Conservation (phyloP, 352 stramenopile species). For the Pelagophyceae sp. region DNA sequence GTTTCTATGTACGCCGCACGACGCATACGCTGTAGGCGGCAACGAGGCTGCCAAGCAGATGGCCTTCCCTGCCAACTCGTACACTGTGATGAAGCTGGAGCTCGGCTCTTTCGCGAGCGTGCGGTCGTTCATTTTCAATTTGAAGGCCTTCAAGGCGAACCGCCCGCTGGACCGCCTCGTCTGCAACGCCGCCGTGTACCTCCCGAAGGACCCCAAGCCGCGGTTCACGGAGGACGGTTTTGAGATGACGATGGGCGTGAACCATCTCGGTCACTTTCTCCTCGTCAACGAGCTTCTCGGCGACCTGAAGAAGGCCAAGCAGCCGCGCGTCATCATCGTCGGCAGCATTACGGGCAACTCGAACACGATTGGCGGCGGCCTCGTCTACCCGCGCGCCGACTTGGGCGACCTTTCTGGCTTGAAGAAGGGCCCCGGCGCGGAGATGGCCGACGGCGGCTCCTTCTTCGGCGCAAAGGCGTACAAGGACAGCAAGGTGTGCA, state of each 20-base stretch:
- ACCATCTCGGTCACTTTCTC: slow-evolving; percentile 83
- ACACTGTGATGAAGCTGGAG: slow-evolving; percentile 60
- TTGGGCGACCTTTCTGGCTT: slow-evolving; percentile 61
- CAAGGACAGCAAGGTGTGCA: slow-evolving; percentile 71
- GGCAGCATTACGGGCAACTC: slow-evolving; percentile 70
- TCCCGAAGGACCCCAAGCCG: slow-evolving; percentile 51
- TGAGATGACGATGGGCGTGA: slow-evolving; percentile 81
- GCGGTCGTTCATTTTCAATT: slow-evolving; percentile 56
- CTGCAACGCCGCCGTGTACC: slow-evolving; percentile 63
- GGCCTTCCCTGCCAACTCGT: slow-evolving; percentile 33
- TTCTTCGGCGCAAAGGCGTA: slow-evolving; percentile 75
- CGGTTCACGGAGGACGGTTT: slow-evolving; percentile 75
- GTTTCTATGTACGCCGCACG: slow-evolving; percentile 10
- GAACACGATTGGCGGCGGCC: slow-evolving; percentile 62
- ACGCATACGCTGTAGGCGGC: too few relatives aligned
- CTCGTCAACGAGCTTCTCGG: slow-evolving; percentile 68
- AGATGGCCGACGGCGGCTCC: slow-evolving; percentile 64
- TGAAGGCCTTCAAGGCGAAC: slow-evolving; percentile 58
- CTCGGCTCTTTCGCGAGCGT: slow-evolving; percentile 49
- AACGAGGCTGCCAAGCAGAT: slow-evolving; percentile 45
- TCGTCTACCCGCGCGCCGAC: slow-evolving; percentile 62
- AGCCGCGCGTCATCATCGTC: slow-evolving; percentile 60
- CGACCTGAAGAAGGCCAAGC: slow-evolving; percentile 61
- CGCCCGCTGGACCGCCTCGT: slow-evolving; percentile 53
- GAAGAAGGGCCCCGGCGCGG: slow-evolving; percentile 44